A percentile compares a stretch with the other conserved stretches of the same genome.
These are phyloP conservation scores for Geotrichum reessii DNA, from an alignment of 1,139 yeast species.

Conservation along the genomic window DNA sequence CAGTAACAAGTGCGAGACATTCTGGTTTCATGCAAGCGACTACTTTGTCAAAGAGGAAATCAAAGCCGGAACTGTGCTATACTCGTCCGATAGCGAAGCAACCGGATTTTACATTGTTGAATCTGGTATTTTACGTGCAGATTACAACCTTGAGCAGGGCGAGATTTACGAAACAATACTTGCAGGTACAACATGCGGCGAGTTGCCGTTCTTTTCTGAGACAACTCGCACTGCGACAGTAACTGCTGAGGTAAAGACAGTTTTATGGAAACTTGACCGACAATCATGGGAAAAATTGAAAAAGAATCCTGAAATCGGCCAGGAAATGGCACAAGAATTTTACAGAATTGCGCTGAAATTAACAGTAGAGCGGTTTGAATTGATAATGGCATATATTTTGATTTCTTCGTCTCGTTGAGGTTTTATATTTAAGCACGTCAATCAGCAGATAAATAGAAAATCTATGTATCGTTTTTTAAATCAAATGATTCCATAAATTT, in stretches of 20 bases:
- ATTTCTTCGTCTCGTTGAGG: slow-evolving; percentile 24
- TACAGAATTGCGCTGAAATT: slow-evolving; percentile 59
- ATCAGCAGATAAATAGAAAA: too few species aligned
- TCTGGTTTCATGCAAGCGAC: slow-evolving; percentile 57
- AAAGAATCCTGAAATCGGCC: slow-evolving; percentile 42
- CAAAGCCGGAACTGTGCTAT: slow-evolving; percentile 42
- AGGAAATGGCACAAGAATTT: slow-evolving; percentile 62
- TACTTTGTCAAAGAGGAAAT: slow-evolving; percentile 49
- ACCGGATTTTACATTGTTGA: slow-evolving; percentile 60
- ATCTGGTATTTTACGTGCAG: slow-evolving; percentile 67
- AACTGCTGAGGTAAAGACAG: slow-evolving; percentile 49
- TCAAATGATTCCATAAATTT: too few species aligned
- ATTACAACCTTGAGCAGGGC: slow-evolving; percentile 49
- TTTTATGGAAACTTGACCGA: slow-evolving; percentile 65
- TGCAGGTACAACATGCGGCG: slow-evolving; percentile 91
- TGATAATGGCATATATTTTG: slow-evolving; percentile 33
- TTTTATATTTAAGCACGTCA: background rate
- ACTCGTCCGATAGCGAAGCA: slow-evolving; percentile 28
- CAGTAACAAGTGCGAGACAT: slow-evolving; percentile 51
- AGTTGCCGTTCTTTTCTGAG: slow-evolving; percentile 49
- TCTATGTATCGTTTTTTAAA: too few species aligned
- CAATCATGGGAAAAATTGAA: slow-evolving; percentile 43
- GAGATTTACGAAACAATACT: slow-evolving; percentile 69
- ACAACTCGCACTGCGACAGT: slow-evolving; percentile 38
- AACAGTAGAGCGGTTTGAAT: slow-evolving; percentile 62